Base-by-base conservation (phyloP, 2,329 filamentous ascomycete genomes). In the Byssochlamys sp. region DNA sequence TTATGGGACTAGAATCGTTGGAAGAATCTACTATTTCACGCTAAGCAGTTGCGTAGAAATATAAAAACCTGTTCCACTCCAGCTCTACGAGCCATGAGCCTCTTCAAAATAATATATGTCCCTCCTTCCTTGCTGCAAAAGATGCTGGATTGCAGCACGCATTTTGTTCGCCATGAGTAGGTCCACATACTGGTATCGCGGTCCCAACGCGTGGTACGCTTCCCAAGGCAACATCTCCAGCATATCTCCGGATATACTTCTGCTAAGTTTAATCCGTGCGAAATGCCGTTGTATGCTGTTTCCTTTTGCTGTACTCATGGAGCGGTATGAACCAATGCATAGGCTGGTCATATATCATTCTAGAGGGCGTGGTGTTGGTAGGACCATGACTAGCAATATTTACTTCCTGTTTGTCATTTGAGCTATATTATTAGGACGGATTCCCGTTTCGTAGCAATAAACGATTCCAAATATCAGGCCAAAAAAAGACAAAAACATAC, bases 391-490 rank as follows among this genome's bases (percentile, higher is more conserved):
- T 19, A 19, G 19, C 19, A 19, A 19, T 1, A 1, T 19, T 19
- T 19, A 19, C 19, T 19, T 19, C 19, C 19, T 19, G 19, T 19
- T 19, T 19, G 19, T 1, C 19, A 19, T 19, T 19, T 19, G 26
- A 31, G 6, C 52, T 4, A n/a, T 10, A 9, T 45, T 51, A 55
- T 57, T 28, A 58, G 57, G 49, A 57, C 56, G 9, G 29, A 27
- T 33, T n/a, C 31, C 11, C 19, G 52, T 19, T 24, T 25, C 19
- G 19, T 19, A 19, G 19, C 19, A 19, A 19, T 19, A 19, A 19
- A 19, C 19, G 19, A 1, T 1, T 19, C 1, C 19, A 19, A 19
- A 19, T 19, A 19, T 19, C 19, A 19, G 19, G 19, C 19, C 19
- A 19, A 19, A 19, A 19, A 19, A 19, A 19, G 19, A 19, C 19